These are phyloP conservation scores for Penicillium robsamsonii DNA, from an alignment of 495 filamentous ascomycete species.

Conservation along the genomic window DNA sequence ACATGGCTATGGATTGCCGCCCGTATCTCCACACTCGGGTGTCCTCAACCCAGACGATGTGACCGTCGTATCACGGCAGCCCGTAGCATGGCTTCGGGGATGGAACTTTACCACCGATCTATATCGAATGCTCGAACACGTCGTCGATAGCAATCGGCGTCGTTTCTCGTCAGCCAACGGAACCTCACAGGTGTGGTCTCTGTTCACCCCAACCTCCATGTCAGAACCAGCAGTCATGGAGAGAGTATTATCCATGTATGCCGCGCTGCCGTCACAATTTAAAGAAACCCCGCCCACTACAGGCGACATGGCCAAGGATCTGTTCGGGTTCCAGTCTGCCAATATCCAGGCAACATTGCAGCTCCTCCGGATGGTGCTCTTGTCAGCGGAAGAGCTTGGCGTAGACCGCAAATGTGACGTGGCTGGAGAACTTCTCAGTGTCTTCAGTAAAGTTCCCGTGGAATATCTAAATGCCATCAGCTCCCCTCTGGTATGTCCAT, in stretches of 20 bases:
- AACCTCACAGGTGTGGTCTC: slow-evolving; percentile 29
- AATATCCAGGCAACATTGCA: slow-evolving; percentile 52
- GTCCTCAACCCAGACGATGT: slow-evolving; percentile 11
- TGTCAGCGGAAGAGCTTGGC: slow-evolving; percentile 41
- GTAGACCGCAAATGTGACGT: slow-evolving; percentile 48
- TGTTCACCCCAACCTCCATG: slow-evolving; percentile 27
- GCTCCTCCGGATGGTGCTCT: slow-evolving; percentile 49
- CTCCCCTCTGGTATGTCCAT: slow-evolving; percentile 39
- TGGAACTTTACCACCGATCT: slow-evolving; percentile 55
- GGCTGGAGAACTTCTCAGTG: slow-evolving; percentile 45
- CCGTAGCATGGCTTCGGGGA: slow-evolving; percentile 45
- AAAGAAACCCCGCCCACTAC: slow-evolving; percentile 34
- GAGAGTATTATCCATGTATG: slow-evolving; percentile 39
- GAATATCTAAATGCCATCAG: slow-evolving; percentile 49
- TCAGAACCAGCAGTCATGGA: slow-evolving; percentile 37
- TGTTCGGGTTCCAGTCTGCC: slow-evolving; percentile 52
- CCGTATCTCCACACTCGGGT: slow-evolving; percentile 15
- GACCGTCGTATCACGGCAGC: slow-evolving; percentile 18
- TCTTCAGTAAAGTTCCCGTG: slow-evolving; percentile 44
- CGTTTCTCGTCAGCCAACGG: slow-evolving; percentile 29
- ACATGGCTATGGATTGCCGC: slow-evolving; percentile 26
- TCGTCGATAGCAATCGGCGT: slow-evolving; percentile 35
- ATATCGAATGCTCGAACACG: slow-evolving; percentile 50
- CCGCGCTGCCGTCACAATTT: slow-evolving; percentile 39
- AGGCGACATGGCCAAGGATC: slow-evolving; percentile 33